Base-by-base conservation (phyloP, 495 filamentous ascomycete species). In the Penicillium flavigenum region DNA sequence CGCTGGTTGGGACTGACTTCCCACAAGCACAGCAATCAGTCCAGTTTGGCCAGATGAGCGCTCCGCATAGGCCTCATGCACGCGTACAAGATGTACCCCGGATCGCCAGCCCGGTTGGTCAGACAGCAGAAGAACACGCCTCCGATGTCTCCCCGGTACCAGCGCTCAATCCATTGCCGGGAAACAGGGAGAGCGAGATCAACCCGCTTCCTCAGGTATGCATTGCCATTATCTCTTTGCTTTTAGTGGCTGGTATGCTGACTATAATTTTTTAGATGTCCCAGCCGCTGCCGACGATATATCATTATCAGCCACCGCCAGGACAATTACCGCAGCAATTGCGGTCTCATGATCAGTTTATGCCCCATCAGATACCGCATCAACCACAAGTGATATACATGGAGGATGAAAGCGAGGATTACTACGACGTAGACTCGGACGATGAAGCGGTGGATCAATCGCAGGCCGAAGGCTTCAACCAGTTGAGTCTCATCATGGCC, bases 381-480 rank as follows among this genome's bases (percentile, higher is more conserved):
- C 61, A 58, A 32, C 41, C 62, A 3, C 65, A 70, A 19, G 34
- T 68, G 16, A 31, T 64, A 10, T 69, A 74, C 62, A 65, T 80
- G 17, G 79, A 84, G 20, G 75, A 79, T 32, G 73, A 82, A 45
- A 75, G 79, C 32, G 81, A 85, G 57, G 82, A 86, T 32, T 81
- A 79, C 57, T 86, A 79, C 51, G 85, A 88, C 63, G 78, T 88
- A 16, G 75, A 84, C 44, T 84, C 86, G 2, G 88, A 91, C 51
- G 87, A 90, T 54, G 89, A 92, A 54, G 74, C 76, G 74, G 76
- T 71, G 19, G 72, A 78, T 11, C 81, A 78, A 24, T 77, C 77
- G 0, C 79, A 82, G 56, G 76, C 74, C 14, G 81, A 87, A 29
- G 85, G 86, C 42, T 75, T 73, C 50, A 77, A 77, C 49, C 75